Evolutionary conservation across 176 grass and related monocot genomes (phyloP), one percentile per base, ranked within the genome.

Genomic region (Cenchrus americanus): DNA sequence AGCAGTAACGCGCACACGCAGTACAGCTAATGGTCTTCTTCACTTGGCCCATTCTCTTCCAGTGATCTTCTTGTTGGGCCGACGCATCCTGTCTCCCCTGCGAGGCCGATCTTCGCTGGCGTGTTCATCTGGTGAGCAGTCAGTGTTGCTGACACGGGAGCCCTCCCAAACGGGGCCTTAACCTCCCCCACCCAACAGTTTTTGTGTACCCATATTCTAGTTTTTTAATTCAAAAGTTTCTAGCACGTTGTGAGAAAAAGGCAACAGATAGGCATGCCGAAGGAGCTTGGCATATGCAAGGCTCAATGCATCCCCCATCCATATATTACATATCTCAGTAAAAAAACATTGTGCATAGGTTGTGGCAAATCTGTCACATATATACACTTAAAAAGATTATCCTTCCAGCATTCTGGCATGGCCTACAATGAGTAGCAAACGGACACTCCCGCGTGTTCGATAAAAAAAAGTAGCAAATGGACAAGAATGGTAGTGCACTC

Each of bases 361-460:
- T 72, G 59, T 84, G 48, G 81, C 37, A 84, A 61, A 27, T 75
- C 40, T 27, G 53, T 59, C 49, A 61, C 82, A 69, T 59, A 66
- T 84, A 50, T 69, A 66, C 57, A 75, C 30, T 51, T 51, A 18
- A 62, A 83, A 55, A 77, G 21, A 46, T 47, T 72, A 47, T 83
- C 58, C 86, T 88, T 79, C 76, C 76, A 54, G 26, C 68, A 82
- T 49, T 77, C 5, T 76, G 51, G 53, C 71, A 62, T 87, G 79
- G 41, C 51, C 50, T 77, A 41, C 71, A 27, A 26, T 32, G 24
- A 53, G 26, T 27, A 61, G 71, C 48, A 69, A 75, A 80, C 75
- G 75, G 61, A 79, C n/a, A 69, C 34, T 37, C 1, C 34, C 4
- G 34, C 34, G 34, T 37, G 34, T 37, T 37, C 34, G 34, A 37